Conservation (phyloP, 2,329 filamentous ascomycete species). For the Colletotrichum paranaense region DNA sequence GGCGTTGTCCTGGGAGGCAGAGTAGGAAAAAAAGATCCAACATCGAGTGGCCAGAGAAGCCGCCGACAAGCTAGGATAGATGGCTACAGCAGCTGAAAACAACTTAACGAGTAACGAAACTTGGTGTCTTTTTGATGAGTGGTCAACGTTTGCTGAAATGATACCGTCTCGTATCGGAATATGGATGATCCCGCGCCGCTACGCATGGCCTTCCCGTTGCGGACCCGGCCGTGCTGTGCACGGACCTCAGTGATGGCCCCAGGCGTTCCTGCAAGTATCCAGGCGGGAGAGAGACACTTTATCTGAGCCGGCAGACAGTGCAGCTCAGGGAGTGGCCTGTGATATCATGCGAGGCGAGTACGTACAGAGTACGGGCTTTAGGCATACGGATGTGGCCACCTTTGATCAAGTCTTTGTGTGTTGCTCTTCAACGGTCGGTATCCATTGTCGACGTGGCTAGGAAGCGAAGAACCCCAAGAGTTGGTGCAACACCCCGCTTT, state of each 20-base stretch:
- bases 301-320: background rate
- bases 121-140: background rate
- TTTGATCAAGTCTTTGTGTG: background rate
- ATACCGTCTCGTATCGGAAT: background rate
- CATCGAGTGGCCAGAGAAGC: constrained; percentile 3
- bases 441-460: background rate
- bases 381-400: background rate
- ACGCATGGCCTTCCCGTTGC: background rate
- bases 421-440: background rate
- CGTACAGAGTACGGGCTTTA: background rate
- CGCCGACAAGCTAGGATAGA: constrained; percentile 5
- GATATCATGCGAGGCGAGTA: background rate
- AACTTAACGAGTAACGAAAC: constrained; percentile 28
- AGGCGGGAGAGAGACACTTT: background rate
- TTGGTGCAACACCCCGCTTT: constrained; percentile 11
- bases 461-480: background rate
- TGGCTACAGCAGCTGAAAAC: constrained; percentile 22
- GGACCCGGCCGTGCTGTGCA: background rate
- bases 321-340: constrained; percentile 4
- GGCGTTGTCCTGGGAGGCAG: constrained; percentile 29
- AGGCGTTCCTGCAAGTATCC: constrained; percentile 6
- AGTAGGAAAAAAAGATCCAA: constrained; percentile 9
- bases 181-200: constrained; percentile 23
- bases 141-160: background rate
- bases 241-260: background rate